Evolutionary conservation across 2,329 filamentous ascomycete genomes (phyloP), one percentile per base, ranked within the genome.

Genomic region (Fusarium penzigii): DNA sequence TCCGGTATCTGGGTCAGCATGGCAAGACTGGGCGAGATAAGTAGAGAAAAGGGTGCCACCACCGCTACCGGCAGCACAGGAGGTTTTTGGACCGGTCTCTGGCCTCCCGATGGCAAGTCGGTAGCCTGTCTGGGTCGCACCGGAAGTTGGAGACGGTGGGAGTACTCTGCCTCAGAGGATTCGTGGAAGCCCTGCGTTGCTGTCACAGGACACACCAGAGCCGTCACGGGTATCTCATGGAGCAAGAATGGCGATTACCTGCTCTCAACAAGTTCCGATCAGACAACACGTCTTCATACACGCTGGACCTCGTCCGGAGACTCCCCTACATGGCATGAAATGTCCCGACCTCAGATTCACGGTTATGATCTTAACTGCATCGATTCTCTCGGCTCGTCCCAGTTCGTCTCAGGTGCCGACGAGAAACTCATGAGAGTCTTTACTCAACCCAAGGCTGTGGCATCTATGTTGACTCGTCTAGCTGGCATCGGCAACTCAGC

Each of bases 361-460:
- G 94, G 94, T 38, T 99, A 99, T 70, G 93, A 99, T 70, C 81
- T 99, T 49, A 99, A 97, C 76, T 97, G 94, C 70, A 86, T 97
- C 57, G 89, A 92, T 65, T 82, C 86, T 1, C 78, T 97, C 6
- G 86, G 84, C 8, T 72, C 82, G 8, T 80, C 84, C 8, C 88
- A 87, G 61, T 99, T 99, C 68, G 88, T 97, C 17, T 96, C 92
- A 3, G 94, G 94, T 7, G 94, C 94, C 3, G 94, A 99, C 61
- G 94, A 99, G 76, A 99, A 99, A 73, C 83, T 99, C n/a, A 83
- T 99, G 70, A 88, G 94, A 20, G 93, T 99, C 2, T 99, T 99
- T 71, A 87, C 89, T 65, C 87, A 96, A 72, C 94, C 94, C 6
- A 89, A 85, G 67, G 88, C 88, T 6, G 89, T 96, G 10, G 92